Evolutionary conservation across 805 yeast species (phyloP), one percentile per base, ranked within the genome.

Genomic region (Lipomyces mesembrius): DNA sequence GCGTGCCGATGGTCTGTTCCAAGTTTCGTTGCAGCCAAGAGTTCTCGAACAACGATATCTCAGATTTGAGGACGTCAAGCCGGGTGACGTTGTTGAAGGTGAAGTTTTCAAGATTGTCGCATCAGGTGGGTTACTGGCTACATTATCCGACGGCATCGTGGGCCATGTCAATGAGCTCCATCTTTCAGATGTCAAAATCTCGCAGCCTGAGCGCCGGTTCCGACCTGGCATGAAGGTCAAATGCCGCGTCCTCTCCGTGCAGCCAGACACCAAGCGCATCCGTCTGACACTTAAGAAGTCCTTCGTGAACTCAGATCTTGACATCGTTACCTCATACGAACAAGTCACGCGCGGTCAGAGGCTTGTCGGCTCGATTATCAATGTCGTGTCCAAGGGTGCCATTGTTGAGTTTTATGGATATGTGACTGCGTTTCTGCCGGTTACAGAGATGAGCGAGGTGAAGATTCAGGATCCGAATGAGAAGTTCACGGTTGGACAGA

Each of bases 141-240:
- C 85, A 73, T 74, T 92, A 11, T 87, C 88, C 67, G 87, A 86
- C 61, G 80, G 79, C 9, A 83, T 84, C 59, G 90, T 89, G 71
- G 99, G 92, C 4, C 79, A 84, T 69, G 98, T 91, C 35, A 88
- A 91, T 14, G 81, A 86, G 34, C 75, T 80, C 32, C 97, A 94
- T 74, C 85, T 95, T 77, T 88, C 96, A 72, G 99, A 95, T 77
- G 83, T 90, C 65, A 88, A 87, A 75, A 82, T 94, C 70, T 86
- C 87, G 2, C 89, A 94, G 75, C 99, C 99, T 5, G 98, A 95
- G 79, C 85, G 95, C 81, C 91, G 92, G 74, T 94, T 88, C 83
- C 91, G 90, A 78, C 87, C 88, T 56, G 98, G 97, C 11, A 81
- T 89, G 55, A 89, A 88, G 72, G 91, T 91, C 37, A 89, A 84